Conservation (phyloP, 1,284 basidiomycete species). For the Mycena citricolor region DNA sequence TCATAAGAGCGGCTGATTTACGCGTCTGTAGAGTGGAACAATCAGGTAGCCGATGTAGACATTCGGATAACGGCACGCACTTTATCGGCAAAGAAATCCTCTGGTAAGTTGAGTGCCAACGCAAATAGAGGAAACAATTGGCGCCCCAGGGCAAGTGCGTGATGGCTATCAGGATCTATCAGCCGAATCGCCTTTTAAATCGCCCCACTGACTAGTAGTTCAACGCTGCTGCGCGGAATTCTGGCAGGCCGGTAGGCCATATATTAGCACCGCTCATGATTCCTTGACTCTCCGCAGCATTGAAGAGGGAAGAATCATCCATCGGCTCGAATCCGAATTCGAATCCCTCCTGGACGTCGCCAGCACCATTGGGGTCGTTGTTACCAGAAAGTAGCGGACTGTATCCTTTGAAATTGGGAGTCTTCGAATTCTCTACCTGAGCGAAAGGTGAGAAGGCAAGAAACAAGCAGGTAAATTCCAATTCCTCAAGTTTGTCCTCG, state of each 20-base stretch:
- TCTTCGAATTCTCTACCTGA: conserved; percentile 71
- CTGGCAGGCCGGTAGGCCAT: conserved; percentile 56
- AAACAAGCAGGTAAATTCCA: background rate
- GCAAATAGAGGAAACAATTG: conserved; percentile 82
- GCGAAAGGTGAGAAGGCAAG: background rate
- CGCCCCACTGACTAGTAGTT: conserved; percentile 55
- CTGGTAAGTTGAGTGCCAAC: conserved; percentile 72
- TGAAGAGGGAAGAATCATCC: conserved; percentile 18
- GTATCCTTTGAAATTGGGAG: conserved; percentile 73
- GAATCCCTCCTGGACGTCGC: conserved; percentile 82
- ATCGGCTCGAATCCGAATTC: conserved; percentile 73
- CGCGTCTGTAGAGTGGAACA: conserved; percentile 42
- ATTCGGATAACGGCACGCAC: conserved; percentile 35
- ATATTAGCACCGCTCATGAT: conserved; percentile 64
- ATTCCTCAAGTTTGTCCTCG: conserved; percentile 39
- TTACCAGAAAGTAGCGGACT: conserved; percentile 60
- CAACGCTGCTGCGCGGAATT: conserved; percentile 53
- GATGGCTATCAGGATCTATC: conserved; percentile 33
- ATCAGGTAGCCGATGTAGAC: background rate
- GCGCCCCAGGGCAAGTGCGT: conserved; percentile 57
- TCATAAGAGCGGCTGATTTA: conserved; percentile 73
- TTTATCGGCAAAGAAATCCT: conserved; percentile 81
- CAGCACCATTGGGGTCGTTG: conserved; percentile 62
- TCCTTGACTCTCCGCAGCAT: conserved; percentile 36
- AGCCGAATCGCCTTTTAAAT: background rate